A percentile compares a stretch with the other conserved stretches of the same genome.
Evolutionary conservation across 352 stramenopile genomes (phyloP).

Genomic region (Thalassiosira mediterranea): DNA sequence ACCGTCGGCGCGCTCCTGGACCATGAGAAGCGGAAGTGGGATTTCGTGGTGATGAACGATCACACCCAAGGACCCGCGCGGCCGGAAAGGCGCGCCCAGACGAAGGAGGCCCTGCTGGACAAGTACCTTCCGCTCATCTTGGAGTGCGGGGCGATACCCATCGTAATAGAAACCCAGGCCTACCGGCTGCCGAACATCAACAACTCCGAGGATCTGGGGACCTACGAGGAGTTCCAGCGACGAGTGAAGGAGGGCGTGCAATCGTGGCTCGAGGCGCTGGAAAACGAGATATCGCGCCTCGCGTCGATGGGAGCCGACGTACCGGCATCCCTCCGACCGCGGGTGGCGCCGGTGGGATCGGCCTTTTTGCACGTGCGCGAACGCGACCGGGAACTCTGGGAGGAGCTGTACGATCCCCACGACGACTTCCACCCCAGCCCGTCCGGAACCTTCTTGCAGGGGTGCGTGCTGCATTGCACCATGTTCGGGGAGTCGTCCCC

Average conservation of each 20-base stretch:
- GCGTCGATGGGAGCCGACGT: slow-evolving; percentile 14
- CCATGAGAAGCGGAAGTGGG: slow-evolving; percentile 28
- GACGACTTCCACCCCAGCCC: slow-evolving; percentile 54
- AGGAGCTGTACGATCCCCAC: slow-evolving; percentile 46
- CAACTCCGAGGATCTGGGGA: slow-evolving; percentile 45
- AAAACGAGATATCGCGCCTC: not conserved
- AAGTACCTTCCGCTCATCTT: slow-evolving; percentile 43
- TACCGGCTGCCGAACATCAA: slow-evolving; percentile 39
- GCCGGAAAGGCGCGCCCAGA: slow-evolving; percentile 2
- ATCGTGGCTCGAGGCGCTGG: slow-evolving; percentile 23
- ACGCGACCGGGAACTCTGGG: slow-evolving; percentile 32
- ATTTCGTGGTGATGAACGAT: slow-evolving; percentile 55
- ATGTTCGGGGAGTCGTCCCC: slow-evolving; percentile 39
- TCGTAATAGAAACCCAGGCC: slow-evolving; percentile 45
- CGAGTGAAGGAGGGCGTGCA: slow-evolving; percentile 31
- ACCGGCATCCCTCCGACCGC: slow-evolving; percentile 1
- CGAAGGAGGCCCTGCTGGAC: slow-evolving; percentile 18
- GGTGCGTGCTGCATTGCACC: slow-evolving; percentile 50
- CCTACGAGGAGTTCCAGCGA: slow-evolving; percentile 38
- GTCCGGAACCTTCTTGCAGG: slow-evolving; percentile 50
- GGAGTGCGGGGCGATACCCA: slow-evolving; percentile 8
- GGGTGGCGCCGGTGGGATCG: slow-evolving; percentile 47
- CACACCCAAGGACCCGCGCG: slow-evolving; percentile 50
- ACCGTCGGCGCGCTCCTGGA: slow-evolving; percentile 37
- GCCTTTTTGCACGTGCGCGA: slow-evolving; percentile 43